phyloP scores from a whole-genome alignment of 768 basidiomycete species.

The Rhodotorula diobovata region DNA sequence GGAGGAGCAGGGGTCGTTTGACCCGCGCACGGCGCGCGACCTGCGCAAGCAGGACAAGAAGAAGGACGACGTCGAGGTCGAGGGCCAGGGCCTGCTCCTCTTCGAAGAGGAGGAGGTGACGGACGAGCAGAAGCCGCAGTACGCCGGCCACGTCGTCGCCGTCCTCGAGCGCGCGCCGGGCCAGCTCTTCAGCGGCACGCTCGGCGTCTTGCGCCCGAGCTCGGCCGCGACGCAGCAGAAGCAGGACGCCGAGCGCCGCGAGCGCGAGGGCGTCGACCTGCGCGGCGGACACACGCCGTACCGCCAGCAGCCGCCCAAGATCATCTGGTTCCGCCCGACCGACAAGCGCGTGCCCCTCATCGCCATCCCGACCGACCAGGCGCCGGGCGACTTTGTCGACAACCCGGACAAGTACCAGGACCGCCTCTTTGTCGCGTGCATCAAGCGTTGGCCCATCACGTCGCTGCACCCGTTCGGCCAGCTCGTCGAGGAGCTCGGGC shows the following conservation, averaged over 20 bases:
- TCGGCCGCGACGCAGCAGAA: constrained; percentile 39
- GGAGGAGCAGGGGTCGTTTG: constrained; percentile 96
- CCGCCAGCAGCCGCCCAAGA: constrained; percentile 81
- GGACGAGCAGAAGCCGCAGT: constrained; percentile 96
- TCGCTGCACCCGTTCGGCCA: constrained; percentile 99
- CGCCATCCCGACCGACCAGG: constrained; percentile 95
- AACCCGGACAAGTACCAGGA: constrained; percentile 85
- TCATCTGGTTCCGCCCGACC: constrained; percentile 99
- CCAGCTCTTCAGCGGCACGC: constrained; percentile 93
- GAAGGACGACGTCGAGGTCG: constrained; percentile 99
- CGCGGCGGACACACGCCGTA: constrained; percentile 18
- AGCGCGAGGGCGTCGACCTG: constrained; percentile 82
- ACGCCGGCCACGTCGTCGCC: constrained; percentile 98
- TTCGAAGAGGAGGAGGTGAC: constrained; percentile 99
- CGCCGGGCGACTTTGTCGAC: constrained; percentile 89
- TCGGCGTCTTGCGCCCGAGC: constrained; percentile 55
- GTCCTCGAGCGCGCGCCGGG: constrained; percentile 99
- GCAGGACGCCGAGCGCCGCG: constrained; percentile 83
- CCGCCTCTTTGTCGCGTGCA: constrained; percentile 92
- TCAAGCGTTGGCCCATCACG: constrained; percentile 84
- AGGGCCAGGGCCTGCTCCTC: constrained; percentile 92
- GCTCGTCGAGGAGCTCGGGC: constrained; percentile 91
- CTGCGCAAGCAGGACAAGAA: constrained; percentile 93
- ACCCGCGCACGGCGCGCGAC: constrained; percentile 58
- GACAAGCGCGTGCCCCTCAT: constrained; percentile 98